A percentile compares a stretch with the other conserved stretches of the same genome.
phyloP scores from a whole-genome alignment of 148 eudicot genomes.

The Arbutus unedo region DNA sequence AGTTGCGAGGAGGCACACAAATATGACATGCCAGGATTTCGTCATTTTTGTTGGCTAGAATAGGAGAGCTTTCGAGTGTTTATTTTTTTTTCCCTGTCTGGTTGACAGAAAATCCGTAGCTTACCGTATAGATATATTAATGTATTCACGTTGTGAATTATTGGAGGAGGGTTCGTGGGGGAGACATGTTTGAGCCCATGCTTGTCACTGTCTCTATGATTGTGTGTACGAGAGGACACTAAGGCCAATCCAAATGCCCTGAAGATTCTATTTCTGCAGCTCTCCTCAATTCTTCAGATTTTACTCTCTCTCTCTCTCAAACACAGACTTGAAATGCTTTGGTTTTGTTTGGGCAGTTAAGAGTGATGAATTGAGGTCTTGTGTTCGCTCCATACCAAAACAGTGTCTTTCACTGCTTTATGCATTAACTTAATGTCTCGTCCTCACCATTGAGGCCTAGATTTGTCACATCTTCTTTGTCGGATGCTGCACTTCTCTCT shows the following conservation, averaged over 20 bases:
- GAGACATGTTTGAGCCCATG: not conserved
- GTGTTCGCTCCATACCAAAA: not conserved
- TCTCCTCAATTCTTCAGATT: not conserved
- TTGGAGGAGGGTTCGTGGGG: not conserved
- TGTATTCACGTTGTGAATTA: too few relatives aligned
- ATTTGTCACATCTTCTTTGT: not conserved
- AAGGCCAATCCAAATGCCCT: not conserved
- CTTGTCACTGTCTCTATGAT: not conserved
- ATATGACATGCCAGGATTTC: not conserved
- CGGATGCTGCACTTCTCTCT: not conserved
- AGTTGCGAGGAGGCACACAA: constrained; percentile 11
- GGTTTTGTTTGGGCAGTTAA: not conserved
- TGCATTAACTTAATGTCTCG: not conserved
- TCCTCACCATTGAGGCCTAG: constrained; percentile 1
- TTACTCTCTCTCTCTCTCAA: not conserved
- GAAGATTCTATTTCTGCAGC: not conserved
- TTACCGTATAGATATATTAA: not conserved
- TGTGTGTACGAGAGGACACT: not conserved
- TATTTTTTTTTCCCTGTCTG: not conserved
- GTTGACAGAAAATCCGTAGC: not conserved
- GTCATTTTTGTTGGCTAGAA: not conserved
- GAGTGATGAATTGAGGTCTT: not conserved
- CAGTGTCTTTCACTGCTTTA: not conserved
- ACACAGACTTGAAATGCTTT: not conserved
- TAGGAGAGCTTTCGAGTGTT: not conserved